phyloP scores from a whole-genome alignment of 192 early-diverging fungal genomes.

The Mortierella alpina region DNA sequence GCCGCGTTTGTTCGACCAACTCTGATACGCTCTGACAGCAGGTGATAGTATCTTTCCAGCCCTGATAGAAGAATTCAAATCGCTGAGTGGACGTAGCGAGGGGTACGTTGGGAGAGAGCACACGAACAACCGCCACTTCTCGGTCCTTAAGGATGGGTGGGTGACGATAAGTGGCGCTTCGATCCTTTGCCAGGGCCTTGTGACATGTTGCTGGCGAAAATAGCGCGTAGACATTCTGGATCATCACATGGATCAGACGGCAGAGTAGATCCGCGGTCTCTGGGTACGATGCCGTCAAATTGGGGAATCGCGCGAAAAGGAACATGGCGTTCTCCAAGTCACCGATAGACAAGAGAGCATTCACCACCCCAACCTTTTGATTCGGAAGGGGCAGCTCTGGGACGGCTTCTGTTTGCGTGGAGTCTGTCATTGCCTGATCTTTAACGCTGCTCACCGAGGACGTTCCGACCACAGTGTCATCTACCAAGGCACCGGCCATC shows the following conservation, averaged over 20 bases:
- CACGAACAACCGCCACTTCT: constrained; percentile 13
- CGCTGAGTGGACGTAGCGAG: constrained; percentile 24
- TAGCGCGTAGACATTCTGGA: constrained; percentile 66
- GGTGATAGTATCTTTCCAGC: constrained; percentile 65
- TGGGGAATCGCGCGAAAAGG: constrained; percentile 64
- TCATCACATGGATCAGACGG: constrained; percentile 66
- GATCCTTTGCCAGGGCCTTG: constrained; percentile 22
- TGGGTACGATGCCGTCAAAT: constrained; percentile 64
- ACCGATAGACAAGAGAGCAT: constrained; percentile 73
- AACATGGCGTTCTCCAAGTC: constrained; percentile 62
- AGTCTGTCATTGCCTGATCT: constrained; percentile 7
- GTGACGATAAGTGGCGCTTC: constrained; percentile 6
- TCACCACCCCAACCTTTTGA: constrained; percentile 72
- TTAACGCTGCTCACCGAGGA: neutral
- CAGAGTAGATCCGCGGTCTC: constrained; percentile 71
- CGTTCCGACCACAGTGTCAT: constrained; percentile 11
- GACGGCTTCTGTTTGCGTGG: neutral
- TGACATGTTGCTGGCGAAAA: constrained; percentile 50
- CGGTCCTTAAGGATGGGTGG: constrained; percentile 6
- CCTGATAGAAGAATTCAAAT: constrained; percentile 70
- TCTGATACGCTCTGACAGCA: constrained; percentile 34
- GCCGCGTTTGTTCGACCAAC: constrained; percentile 45
- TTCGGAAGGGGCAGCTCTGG: constrained; percentile 54
- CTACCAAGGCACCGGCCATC: constrained; percentile 41
- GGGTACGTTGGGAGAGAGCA: constrained; percentile 17